Conservation (phyloP, 2,329 filamentous ascomycete genomes). For the Aureobasidium sp. region DNA sequence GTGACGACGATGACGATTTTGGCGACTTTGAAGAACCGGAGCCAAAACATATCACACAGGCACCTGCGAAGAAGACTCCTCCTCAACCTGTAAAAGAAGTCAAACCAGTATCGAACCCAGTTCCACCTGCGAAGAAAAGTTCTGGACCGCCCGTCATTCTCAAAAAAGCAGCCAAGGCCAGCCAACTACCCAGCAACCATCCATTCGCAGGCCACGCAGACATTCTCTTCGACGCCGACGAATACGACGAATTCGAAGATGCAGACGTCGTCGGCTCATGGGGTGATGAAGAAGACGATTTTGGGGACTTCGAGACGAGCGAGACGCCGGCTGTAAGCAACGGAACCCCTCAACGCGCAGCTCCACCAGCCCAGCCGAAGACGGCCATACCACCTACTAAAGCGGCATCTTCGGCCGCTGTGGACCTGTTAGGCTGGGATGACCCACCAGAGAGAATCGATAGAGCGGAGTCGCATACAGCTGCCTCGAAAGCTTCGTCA, state of each 20-base stretch:
- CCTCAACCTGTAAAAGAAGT: neutral
- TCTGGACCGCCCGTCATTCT: neutral
- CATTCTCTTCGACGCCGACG: slow-evolving; percentile 19
- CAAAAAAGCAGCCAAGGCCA: slow-evolving; percentile 7
- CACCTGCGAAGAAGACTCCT: neutral
- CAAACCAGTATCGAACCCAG: neutral
- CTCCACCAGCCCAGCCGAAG: neutral
- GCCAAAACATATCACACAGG: neutral
- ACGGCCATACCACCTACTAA: neutral
- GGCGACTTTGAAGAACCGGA: slow-evolving; percentile 28
- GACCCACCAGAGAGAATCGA: neutral
- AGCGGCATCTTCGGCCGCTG: neutral
- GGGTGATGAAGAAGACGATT: slow-evolving; percentile 23
- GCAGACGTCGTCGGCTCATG: slow-evolving; percentile 16
- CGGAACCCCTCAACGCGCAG: neutral
- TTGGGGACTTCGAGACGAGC: slow-evolving; percentile 28
- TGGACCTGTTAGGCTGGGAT: slow-evolving; percentile 27
- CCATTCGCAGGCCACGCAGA: slow-evolving; percentile 15
- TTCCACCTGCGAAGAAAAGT: neutral
- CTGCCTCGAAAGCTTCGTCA: slow-evolving; percentile 15
- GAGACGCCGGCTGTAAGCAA: neutral
- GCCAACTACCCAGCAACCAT: slow-evolving; percentile 5
- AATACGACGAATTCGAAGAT: slow-evolving; percentile 25
- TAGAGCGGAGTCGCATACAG: neutral
- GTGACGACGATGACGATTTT: slow-evolving; percentile 27